These are phyloP conservation scores for Leptographium radiaticola DNA, from an alignment of 2,329 filamentous ascomycete genomes.

Conservation along the genomic window DNA sequence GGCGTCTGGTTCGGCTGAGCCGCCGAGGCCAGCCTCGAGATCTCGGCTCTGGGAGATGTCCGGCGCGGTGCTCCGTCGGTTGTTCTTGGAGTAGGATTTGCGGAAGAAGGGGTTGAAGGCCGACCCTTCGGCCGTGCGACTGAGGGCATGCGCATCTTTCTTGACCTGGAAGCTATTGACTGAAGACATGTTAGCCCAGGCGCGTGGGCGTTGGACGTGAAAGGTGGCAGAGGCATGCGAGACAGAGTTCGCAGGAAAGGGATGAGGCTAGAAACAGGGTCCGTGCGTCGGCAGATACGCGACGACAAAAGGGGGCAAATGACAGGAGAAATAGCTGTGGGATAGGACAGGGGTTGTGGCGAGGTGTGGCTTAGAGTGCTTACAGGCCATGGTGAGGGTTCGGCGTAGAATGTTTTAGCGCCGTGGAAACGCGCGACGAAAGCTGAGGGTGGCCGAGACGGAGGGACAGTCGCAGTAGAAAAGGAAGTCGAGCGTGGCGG, in stretches of 20 bases:
- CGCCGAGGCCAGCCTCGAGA: slow-evolving; percentile 19
- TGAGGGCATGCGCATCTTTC: slow-evolving; percentile 28
- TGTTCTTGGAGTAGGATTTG: slow-evolving; percentile 20
- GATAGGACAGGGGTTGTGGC: not conserved
- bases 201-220: not conserved
- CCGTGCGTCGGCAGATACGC: not conserved
- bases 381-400: not conserved
- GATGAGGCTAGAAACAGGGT: not conserved
- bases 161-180: slow-evolving; percentile 34
- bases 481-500: no score
- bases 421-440: no score
- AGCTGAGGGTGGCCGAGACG: no score
- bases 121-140: slow-evolving; percentile 27
- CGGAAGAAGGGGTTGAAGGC: slow-evolving; percentile 30
- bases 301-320: not conserved
- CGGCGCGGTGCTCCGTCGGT: slow-evolving; percentile 19
- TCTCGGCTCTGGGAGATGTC: slow-evolving; percentile 18
- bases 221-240: not conserved
- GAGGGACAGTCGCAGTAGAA: no score
- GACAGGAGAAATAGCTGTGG: not conserved
- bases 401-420: not conserved
- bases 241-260: not conserved
- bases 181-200: slow-evolving; percentile 15
- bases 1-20: slow-evolving; percentile 9
- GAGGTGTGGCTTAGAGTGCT: not conserved